These are phyloP conservation scores for Trametopsis cervina DNA, from an alignment of 768 basidiomycete species.

Conservation along the genomic window DNA sequence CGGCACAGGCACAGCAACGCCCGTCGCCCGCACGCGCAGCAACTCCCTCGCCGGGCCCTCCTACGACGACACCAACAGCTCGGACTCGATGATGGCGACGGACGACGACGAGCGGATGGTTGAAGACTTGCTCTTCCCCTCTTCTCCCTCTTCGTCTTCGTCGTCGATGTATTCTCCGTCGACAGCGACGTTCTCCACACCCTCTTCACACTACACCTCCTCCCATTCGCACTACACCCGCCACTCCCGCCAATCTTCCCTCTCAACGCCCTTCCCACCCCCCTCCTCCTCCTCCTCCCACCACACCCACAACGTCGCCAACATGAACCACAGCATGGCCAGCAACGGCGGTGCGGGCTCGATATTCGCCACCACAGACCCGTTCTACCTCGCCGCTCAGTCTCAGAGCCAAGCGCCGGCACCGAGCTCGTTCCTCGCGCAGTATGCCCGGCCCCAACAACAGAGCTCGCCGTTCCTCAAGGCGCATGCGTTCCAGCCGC, in stretches of 20 bases:
- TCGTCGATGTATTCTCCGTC: constrained; percentile 6
- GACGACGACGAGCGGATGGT: constrained; percentile 39
- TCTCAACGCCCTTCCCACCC: constrained; percentile 15
- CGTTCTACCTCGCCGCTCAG: constrained; percentile 41
- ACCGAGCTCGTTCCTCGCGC: constrained; percentile 30
- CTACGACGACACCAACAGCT: constrained; percentile 23
- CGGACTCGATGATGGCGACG: too few species aligned
- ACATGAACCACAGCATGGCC: too few species aligned
- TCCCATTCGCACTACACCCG: constrained; percentile 16
- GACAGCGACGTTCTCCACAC: constrained; percentile 6
- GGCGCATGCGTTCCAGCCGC: constrained; percentile 1
- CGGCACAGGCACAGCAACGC: constrained; percentile 18
- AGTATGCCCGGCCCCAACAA: constrained; percentile 29
- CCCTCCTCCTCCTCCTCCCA: constrained; percentile 19
- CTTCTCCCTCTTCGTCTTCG: constrained; percentile 22
- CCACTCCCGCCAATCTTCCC: constrained; percentile 19
- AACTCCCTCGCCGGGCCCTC: constrained; percentile 15
- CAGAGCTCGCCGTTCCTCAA: constrained; percentile 35
- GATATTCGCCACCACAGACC: constrained; percentile 39
- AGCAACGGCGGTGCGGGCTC: too few species aligned
- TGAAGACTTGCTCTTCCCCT: constrained; percentile 35
- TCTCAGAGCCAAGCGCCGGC: constrained; percentile 26
- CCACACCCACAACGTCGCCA: too few species aligned
- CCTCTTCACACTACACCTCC: constrained; percentile 6
- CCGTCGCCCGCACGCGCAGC: constrained; percentile 22